Evolutionary conservation across 2,329 filamentous ascomycete genomes (phyloP).

Genomic region (Dendrostoma leiphaemia): DNA sequence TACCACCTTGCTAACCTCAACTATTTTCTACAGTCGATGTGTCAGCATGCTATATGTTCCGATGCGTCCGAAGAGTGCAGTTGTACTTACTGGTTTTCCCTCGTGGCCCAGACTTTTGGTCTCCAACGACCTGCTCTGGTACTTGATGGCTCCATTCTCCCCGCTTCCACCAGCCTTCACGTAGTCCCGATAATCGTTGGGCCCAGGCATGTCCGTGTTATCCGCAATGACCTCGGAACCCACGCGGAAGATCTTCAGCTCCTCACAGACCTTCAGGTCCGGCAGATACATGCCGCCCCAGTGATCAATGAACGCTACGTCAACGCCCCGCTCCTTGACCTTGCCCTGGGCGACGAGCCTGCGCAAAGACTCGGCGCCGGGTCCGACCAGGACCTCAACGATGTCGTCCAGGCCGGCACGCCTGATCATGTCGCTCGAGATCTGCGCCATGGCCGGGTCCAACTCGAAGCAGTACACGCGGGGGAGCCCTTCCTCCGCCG

Average conservation of each 20-base stretch:
- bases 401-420: conserved; percentile 32
- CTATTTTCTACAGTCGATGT: too few species aligned
- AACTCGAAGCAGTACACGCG: conserved; percentile 36
- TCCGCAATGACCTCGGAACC: conserved; percentile 39
- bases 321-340: conserved; percentile 25
- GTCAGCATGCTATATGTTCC: too few species aligned
- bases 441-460: conserved; percentile 27
- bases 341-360: conserved; percentile 27
- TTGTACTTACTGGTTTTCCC: conserved; percentile 5
- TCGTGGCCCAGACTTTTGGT: conserved; percentile 1
- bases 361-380: conserved; percentile 28
- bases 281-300: conserved; percentile 34
- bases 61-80: too few species aligned
- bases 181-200: conserved; percentile 41
- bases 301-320: conserved; percentile 36
- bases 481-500: conserved; percentile 15
- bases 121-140: conserved; percentile 23
- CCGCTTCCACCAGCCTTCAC: conserved; percentile 29
- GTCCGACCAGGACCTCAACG: conserved; percentile 32
- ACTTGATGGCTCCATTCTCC: conserved; percentile 22
- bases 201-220: conserved; percentile 41
- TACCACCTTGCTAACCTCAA: too few species aligned
- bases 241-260: conserved; percentile 28
- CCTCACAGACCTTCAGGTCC: conserved; percentile 33
- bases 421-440: conserved; percentile 31